These are phyloP conservation scores for Neophaeococcomyces mojaviensis DNA, from an alignment of 2,329 filamentous ascomycete genomes.

Conservation along the genomic window DNA sequence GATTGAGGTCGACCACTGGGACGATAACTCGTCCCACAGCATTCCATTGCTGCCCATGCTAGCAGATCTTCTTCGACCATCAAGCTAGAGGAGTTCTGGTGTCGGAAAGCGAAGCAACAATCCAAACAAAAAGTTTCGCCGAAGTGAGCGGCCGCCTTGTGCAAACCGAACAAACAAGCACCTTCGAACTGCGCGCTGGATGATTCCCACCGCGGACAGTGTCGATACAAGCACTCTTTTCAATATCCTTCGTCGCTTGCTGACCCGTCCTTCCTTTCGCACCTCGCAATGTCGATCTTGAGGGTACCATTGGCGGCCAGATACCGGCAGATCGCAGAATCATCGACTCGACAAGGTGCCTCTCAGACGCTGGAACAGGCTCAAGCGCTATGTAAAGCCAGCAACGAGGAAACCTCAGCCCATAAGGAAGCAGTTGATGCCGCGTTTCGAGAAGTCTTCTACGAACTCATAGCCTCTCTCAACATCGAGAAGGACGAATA, in stretches of 20 bases:
- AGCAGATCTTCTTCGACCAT: constrained; percentile 25
- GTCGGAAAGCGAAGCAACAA: too few relatives aligned
- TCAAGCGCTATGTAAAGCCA: background rate
- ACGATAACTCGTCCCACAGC: constrained; percentile 64
- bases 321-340: constrained; percentile 17
- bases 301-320: constrained; percentile 15
- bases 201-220: background rate
- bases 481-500: constrained; percentile 72
- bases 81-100: constrained; percentile 56
- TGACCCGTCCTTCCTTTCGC: background rate
- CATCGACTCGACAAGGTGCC: constrained; percentile 1
- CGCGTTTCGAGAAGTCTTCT: constrained; percentile 73
- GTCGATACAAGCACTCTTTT: too few relatives aligned
- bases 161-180: background rate
- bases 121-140: constrained; percentile 21
- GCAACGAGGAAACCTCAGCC: constrained; percentile 36
- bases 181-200: background rate
- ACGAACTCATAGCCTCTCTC: constrained; percentile 63
- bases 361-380: background rate
- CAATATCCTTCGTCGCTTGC: background rate
- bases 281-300: constrained; percentile 13
- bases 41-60: constrained; percentile 23
- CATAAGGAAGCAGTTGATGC: constrained; percentile 69
- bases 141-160: constrained; percentile 25
- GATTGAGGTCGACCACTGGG: constrained; percentile 40